Conservation (phyloP, 2,329 filamentous ascomycete species). For the Exophiala viscosa region DNA sequence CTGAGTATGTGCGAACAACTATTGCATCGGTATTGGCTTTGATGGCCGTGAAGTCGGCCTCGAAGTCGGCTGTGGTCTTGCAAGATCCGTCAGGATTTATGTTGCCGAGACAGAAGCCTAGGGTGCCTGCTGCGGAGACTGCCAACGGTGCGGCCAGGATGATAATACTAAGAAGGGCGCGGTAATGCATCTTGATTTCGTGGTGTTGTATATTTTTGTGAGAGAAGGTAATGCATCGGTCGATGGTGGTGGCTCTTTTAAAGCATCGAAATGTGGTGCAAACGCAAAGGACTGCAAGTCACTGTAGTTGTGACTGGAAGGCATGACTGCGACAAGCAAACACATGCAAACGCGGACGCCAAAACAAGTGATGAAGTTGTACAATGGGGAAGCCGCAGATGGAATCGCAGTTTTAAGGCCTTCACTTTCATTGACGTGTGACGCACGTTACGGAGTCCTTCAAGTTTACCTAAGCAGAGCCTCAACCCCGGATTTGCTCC, state of each 20-base stretch:
- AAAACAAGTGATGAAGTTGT: too few relatives aligned
- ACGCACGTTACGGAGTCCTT: too few relatives aligned
- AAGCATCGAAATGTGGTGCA: neutral
- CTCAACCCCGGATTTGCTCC: too few relatives aligned
- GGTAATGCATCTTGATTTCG: slow-evolving; percentile 43
- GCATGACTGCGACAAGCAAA: too few relatives aligned
- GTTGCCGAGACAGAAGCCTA: slow-evolving; percentile 66
- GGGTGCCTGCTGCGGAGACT: slow-evolving; percentile 51
- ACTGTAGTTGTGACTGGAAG: too few relatives aligned
- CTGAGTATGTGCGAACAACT: slow-evolving; percentile 64
- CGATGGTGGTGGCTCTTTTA: neutral
- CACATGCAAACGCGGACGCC: too few relatives aligned
- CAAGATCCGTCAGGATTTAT: slow-evolving; percentile 59
- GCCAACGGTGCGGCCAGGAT: slow-evolving; percentile 46
- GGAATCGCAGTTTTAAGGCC: too few relatives aligned
- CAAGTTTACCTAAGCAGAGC: too few relatives aligned
- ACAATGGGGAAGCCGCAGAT: too few relatives aligned
- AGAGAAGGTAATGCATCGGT: slow-evolving; percentile 1
- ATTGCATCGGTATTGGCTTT: slow-evolving; percentile 48
- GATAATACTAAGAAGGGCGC: slow-evolving; percentile 38
- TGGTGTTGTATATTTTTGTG: neutral
- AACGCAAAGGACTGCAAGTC: too few relatives aligned
- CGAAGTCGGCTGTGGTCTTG: slow-evolving; percentile 62
- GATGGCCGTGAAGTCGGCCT: slow-evolving; percentile 61
- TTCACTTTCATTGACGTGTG: too few relatives aligned